phyloP scores from a whole-genome alignment of 148 eudicot genomes.

The Fagopyrum tataricum region DNA sequence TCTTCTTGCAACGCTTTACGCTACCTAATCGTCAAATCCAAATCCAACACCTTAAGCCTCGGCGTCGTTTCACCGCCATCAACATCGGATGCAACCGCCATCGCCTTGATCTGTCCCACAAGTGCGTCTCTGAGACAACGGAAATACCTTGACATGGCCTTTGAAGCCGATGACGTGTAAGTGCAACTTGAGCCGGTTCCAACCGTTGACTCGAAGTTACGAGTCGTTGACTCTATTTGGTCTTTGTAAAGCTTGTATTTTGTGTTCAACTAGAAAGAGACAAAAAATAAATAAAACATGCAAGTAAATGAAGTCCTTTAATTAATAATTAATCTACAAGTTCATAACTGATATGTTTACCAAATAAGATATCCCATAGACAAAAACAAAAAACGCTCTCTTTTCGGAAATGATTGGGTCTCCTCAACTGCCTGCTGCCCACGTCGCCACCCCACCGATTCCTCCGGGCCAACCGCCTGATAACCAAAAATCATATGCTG shows the following conservation, averaged over 20 bases:
- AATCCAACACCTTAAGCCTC: constrained; percentile 71
- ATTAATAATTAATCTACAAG: no score
- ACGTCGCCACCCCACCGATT: no score
- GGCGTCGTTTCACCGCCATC: constrained; percentile 75
- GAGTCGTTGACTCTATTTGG: constrained; percentile 69
- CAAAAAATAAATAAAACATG: not conserved
- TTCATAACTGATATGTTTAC: no score
- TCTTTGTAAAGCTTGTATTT: constrained; percentile 80
- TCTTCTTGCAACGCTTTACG: constrained; percentile 74
- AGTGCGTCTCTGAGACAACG: constrained; percentile 71
- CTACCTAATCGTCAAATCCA: constrained; percentile 67
- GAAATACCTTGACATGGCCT: constrained; percentile 95
- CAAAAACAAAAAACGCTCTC: no score
- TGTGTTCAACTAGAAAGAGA: constrained; percentile 53
- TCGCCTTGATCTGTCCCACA: constrained; percentile 56
- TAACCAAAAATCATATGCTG: no score
- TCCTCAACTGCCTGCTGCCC: no score
- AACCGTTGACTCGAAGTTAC: constrained; percentile 65
- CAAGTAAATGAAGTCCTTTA: constrained; percentile 39
- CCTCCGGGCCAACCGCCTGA: no score
- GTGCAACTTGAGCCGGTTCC: constrained; percentile 59
- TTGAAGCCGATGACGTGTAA: constrained; percentile 73
- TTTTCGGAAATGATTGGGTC: no score
- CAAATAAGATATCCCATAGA: no score
- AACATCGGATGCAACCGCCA: not conserved